A percentile compares a stretch with the other conserved stretches of the same genome.
Evolutionary conservation across 192 early-diverging fungal species (phyloP).

Genomic region (Gonapodya prolifera): DNA sequence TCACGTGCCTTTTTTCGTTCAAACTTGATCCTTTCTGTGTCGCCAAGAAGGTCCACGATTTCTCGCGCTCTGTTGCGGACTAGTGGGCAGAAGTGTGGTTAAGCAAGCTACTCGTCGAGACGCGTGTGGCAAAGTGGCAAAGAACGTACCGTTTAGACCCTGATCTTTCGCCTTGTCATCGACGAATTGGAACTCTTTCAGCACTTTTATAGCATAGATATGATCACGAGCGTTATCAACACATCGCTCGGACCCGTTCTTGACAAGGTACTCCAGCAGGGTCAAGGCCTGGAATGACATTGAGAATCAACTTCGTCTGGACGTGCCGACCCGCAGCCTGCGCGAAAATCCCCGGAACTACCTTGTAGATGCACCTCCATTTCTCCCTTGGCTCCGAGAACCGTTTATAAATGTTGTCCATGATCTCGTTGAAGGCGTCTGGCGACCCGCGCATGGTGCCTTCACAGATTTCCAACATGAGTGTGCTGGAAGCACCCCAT

Average conservation of each 20-base stretch:
- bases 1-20: constrained; percentile 84
- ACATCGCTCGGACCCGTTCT: constrained; percentile 86
- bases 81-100: constrained; percentile 17
- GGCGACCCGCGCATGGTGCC: constrained; percentile 70
- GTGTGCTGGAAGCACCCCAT: constrained; percentile 81
- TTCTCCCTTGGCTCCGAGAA: constrained; percentile 73
- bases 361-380: constrained; percentile 97
- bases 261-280: constrained; percentile 86
- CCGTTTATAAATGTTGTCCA: constrained; percentile 80
- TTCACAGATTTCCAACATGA: constrained; percentile 90
- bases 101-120: neutral
- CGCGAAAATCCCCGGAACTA: constrained; percentile 5
- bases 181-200: constrained; percentile 76
- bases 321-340: neutral
- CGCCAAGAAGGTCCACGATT: constrained; percentile 66
- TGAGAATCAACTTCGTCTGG: constrained; percentile 7
- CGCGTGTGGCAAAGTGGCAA: neutral
- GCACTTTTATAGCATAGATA: constrained; percentile 76
- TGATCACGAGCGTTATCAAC: constrained; percentile 77
- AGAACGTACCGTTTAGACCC: constrained; percentile 75
- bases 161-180: constrained; percentile 95
- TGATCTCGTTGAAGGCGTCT: constrained; percentile 73
- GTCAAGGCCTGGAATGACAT: constrained; percentile 54
- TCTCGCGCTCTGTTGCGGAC: constrained; percentile 83
- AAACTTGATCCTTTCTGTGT: constrained; percentile 61